A percentile compares a stretch with the other conserved stretches of the same genome.
Conservation (phyloP, 768 basidiomycete species). For the Leccinum incarnatum region DNA sequence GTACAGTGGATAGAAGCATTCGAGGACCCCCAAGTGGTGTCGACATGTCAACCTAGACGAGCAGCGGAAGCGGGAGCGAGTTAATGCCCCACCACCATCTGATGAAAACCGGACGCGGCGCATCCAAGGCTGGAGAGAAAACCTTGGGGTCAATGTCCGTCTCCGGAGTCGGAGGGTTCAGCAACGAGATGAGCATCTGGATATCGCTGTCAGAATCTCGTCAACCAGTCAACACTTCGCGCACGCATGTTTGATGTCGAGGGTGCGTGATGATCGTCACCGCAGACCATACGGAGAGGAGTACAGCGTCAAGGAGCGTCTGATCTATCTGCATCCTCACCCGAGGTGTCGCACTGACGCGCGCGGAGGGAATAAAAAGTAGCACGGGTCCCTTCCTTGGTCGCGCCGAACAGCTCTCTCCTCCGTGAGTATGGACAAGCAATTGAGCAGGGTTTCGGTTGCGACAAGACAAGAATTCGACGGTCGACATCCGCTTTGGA, state of each 20-base stretch:
- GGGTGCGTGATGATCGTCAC: conserved; percentile 50
- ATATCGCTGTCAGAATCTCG: conserved; percentile 52
- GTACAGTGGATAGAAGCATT: conserved; percentile 41
- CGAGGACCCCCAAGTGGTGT: conserved; percentile 36
- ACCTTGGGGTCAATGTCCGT: conserved; percentile 44
- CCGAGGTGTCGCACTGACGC: conserved; percentile 6
- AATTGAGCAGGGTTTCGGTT: conserved; percentile 64
- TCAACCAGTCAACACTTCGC: neutral
- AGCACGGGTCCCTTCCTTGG: conserved; percentile 52
- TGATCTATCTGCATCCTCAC: conserved; percentile 59
- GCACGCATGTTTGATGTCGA: conserved; percentile 3
- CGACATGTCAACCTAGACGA: conserved; percentile 64
- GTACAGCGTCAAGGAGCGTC: conserved; percentile 62
- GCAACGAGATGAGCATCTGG: conserved; percentile 52
- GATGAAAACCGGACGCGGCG: conserved; percentile 14
- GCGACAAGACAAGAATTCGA: conserved; percentile 59
- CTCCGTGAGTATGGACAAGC: conserved; percentile 80
- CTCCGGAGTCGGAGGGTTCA: conserved; percentile 31
- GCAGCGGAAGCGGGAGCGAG: conserved; percentile 78
- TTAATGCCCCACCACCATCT: conserved; percentile 58
- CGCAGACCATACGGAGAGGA: conserved; percentile 70
- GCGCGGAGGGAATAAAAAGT: neutral
- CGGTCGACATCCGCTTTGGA: conserved; percentile 41
- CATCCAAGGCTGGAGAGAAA: conserved; percentile 66
- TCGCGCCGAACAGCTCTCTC: conserved; percentile 73